A percentile compares a stretch with the other conserved stretches of the same genome.
These are phyloP conservation scores for Albatrellus sp. DNA, from an alignment of 1,284 basidiomycete species.

Conservation along the genomic window DNA sequence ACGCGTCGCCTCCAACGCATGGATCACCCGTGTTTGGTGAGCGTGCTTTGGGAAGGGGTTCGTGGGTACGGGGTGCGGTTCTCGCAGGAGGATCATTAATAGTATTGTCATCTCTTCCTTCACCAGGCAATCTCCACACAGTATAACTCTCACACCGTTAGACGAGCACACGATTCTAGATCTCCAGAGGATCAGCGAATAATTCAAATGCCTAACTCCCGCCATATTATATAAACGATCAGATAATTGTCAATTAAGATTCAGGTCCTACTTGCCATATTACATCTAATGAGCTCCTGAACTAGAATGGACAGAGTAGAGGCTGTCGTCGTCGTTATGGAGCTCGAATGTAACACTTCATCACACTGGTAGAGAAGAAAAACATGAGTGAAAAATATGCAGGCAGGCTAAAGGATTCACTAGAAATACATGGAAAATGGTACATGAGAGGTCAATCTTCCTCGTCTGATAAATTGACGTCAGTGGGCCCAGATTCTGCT, in stretches of 20 bases:
- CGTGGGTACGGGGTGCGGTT: constrained; percentile 7
- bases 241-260: background rate
- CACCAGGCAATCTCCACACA: constrained; percentile 14
- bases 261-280: no score
- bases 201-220: constrained; percentile 47
- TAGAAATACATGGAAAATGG: background rate
- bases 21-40: constrained; percentile 1
- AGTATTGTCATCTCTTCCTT: constrained; percentile 9
- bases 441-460: constrained; percentile 25
- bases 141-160: constrained; percentile 10
- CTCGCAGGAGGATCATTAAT: background rate
- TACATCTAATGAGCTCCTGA: no score
- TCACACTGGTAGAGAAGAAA: no score
- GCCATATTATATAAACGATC: constrained; percentile 20
- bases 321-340: no score
- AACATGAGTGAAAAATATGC: no score
- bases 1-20: constrained; percentile 18
- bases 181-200: constrained; percentile 48
- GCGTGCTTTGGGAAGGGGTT: no score
- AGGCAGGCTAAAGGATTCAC: no score
- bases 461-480: constrained; percentile 23
- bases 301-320: no score
- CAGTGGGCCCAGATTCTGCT: constrained; percentile 32
- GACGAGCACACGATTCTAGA: constrained; percentile 24
- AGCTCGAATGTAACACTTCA: background rate